Percentiles rank a stretch among this genome's conserved stretches.
Conservation (phyloP, 1,139 yeast species). For the Geotrichum bryndzae region DNA sequence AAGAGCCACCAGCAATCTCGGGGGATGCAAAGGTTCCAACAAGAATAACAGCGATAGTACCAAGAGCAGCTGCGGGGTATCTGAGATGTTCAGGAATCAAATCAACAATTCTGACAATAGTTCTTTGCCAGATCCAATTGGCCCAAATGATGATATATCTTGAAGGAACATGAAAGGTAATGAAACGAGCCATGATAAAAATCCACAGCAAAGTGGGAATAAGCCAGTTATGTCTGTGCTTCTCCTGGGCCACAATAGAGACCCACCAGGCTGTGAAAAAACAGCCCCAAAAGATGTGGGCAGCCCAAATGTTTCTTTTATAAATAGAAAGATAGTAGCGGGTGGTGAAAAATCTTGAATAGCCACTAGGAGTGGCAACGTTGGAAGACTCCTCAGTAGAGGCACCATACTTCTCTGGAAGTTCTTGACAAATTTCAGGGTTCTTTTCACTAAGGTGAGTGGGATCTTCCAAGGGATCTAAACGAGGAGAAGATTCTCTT, state of each 20-base stretch:
- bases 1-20: conserved; percentile 9
- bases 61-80: conserved; percentile 40
- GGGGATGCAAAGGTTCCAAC: conserved; percentile 49
- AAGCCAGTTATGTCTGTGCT: conserved; percentile 53
- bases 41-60: conserved; percentile 43
- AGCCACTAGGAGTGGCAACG: neutral
- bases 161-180: conserved; percentile 49
- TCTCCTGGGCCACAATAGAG: conserved; percentile 49
- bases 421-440: neutral
- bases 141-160: conserved; percentile 32
- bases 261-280: conserved; percentile 68
- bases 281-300: conserved; percentile 30
- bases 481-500: conserved; percentile 22
- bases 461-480: neutral
- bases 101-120: conserved; percentile 39
- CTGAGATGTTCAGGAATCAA: conserved; percentile 40
- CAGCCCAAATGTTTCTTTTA: conserved; percentile 25
- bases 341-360: neutral
- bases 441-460: neutral
- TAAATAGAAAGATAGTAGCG: conserved; percentile 37
- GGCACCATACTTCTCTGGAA: neutral
- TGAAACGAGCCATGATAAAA: conserved; percentile 48
- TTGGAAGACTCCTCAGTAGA: neutral
- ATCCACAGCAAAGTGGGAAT: conserved; percentile 58
- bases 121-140: conserved; percentile 42